Percentiles rank a stretch among this genome's conserved stretches.
Evolutionary conservation across 2,329 filamentous ascomycete species (phyloP).

Genomic region (Colletotrichum sublineola): DNA sequence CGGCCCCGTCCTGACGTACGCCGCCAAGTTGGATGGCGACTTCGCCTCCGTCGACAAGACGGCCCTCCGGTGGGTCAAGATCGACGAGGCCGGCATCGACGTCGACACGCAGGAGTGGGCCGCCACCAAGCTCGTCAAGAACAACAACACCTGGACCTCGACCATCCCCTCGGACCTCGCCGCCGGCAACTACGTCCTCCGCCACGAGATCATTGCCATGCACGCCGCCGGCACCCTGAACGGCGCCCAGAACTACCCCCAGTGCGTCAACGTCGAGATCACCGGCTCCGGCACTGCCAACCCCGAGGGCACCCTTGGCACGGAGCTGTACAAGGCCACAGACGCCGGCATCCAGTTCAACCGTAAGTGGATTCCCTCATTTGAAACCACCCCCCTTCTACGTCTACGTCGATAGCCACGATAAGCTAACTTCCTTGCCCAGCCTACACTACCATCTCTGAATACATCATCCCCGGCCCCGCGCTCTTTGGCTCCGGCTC

Average conservation of each 20-base stretch:
- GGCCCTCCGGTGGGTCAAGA: conserved; percentile 73
- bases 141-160: conserved; percentile 51
- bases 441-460: conserved; percentile 46
- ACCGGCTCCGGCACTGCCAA: conserved; percentile 55
- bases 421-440: background rate
- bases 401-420: no score
- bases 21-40: conserved; percentile 70
- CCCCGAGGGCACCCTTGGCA: conserved; percentile 50
- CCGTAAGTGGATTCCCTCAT: conserved; percentile 48
- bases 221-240: conserved; percentile 57
- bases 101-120: conserved; percentile 54
- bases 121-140: conserved; percentile 57
- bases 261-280: conserved; percentile 64
- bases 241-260: conserved; percentile 65
- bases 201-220: conserved; percentile 67
- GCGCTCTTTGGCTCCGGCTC: conserved; percentile 33
- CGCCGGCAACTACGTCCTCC: conserved; percentile 61
- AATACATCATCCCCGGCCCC: conserved; percentile 52
- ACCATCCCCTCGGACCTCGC: conserved; percentile 52
- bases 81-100: conserved; percentile 67
- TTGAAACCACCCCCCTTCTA: conserved; percentile 41
- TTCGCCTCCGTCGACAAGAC: conserved; percentile 67
- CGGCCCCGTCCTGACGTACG: conserved; percentile 73
- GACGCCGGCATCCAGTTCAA: conserved; percentile 53
- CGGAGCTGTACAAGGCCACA: conserved; percentile 47